These are phyloP conservation scores for Agrocybe praecox DNA, from an alignment of 768 basidiomycete genomes.

Conservation along the genomic window DNA sequence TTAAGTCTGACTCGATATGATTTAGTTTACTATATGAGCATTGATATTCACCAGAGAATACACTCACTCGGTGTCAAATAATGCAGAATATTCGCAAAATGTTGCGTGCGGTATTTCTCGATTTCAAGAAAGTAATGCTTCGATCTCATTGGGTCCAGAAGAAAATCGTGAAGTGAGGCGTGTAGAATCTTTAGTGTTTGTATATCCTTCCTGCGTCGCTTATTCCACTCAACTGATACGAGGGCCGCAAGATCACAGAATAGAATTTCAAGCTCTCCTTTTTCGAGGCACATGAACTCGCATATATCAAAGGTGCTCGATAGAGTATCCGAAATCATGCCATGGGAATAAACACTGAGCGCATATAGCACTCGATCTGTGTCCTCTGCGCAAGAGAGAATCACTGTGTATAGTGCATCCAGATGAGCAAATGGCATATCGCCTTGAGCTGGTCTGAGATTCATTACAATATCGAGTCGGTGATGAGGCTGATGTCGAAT, in stretches of 20 bases:
- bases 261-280: conserved; percentile 13
- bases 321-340: too few species aligned
- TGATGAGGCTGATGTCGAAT: conserved; percentile 4
- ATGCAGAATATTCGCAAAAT: too few species aligned
- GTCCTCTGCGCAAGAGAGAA: conserved; percentile 5
- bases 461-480: conserved; percentile 10
- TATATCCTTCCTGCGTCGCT: not conserved
- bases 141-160: not conserved
- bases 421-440: conserved; percentile 11
- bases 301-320: too few species aligned
- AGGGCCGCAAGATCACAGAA: conserved; percentile 15
- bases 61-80: too few species aligned
- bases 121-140: not conserved
- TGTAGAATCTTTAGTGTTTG: not conserved
- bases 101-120: too few species aligned
- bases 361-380: not conserved
- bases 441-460: not conserved
- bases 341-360: not conserved
- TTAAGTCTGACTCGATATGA: too few species aligned
- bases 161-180: conserved; percentile 8
- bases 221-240: not conserved
- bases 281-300: not conserved
- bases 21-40: too few species aligned
- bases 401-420: conserved; percentile 10
- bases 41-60: too few species aligned